Base-by-base conservation (phyloP, 2,329 filamentous ascomycete genomes). In the Pseudohalonectria lignicola region DNA sequence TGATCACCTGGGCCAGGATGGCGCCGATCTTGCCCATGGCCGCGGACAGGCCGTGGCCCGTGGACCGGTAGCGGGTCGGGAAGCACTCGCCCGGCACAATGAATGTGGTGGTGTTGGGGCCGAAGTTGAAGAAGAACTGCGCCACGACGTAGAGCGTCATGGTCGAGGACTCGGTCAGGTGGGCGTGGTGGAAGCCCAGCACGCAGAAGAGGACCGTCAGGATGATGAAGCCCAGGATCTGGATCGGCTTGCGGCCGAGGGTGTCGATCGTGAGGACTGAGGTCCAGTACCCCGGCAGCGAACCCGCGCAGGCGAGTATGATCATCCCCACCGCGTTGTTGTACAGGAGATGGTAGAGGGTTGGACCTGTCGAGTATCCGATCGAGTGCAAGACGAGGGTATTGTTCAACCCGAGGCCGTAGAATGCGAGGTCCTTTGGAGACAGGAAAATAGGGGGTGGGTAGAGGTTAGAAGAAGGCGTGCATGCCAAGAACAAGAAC, bases 221-320 rank as follows among this genome's bases (percentile, higher is more conserved):
- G 13, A 80, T 51, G 3, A 66, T 47, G 53, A 82, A 82, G 13
- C 77, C 77, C 32, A 69, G 52, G 2, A 82, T 55, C 54, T 86
- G 86, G 19, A 92, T 79, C 1, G 82, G 71, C 57, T 86, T 88
- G 42, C 85, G 80, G 9, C 85, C 85, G 13, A 88, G 48, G 1
- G 73, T 85, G 56, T 90, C 85, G 42, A 87, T 75, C 1, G 74
- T 76, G 11, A 81, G 66, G 20, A 88, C 74, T 2, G 82, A 82
- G 9, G 80, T 70, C 82, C 82, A 87, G 61, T 88, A 90, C 11
- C 85, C 85, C 0, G 84, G 84, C 4, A 90, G 74, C 12, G 82
- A 78, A 28, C 84, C 84, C 5, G 84, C 84, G 48, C 80, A 84
- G 42, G 83, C 73, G 21, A 90, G 60, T 43, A 90, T 85, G 40